These are phyloP conservation scores for Kluyveromyces dobzhanskii DNA, from an alignment of 805 yeast species.

Conservation along the genomic window DNA sequence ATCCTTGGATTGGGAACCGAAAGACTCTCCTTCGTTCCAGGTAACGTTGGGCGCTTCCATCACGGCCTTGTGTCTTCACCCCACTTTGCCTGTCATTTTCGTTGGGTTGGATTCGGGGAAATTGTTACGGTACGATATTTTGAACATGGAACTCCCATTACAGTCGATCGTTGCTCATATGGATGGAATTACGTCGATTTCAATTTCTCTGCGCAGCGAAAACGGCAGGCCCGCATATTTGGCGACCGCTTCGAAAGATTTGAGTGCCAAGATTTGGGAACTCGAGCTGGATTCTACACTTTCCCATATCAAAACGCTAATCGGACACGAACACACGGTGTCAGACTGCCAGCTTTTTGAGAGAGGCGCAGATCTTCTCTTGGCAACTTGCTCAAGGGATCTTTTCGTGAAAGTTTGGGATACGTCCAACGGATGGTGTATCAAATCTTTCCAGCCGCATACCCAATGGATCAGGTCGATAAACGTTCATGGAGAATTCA, in stretches of 20 bases:
- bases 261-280: slow-evolving; percentile 47
- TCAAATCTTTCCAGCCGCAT: slow-evolving; percentile 65
- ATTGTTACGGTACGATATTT: slow-evolving; percentile 61
- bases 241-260: slow-evolving; percentile 44
- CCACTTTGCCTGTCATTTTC: slow-evolving; percentile 54
- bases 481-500: slow-evolving; percentile 47
- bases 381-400: slow-evolving; percentile 61
- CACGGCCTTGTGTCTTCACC: slow-evolving; percentile 63
- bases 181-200: slow-evolving; percentile 41
- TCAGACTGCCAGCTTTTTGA: slow-evolving; percentile 46
- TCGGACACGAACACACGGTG: slow-evolving; percentile 85
- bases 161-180: slow-evolving; percentile 68
- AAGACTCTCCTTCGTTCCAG: slow-evolving; percentile 25
- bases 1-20: slow-evolving; percentile 53
- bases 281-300: slow-evolving; percentile 32
- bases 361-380: slow-evolving; percentile 37
- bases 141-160: slow-evolving; percentile 53
- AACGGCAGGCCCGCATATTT: slow-evolving; percentile 16
- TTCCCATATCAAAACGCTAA: slow-evolving; percentile 49
- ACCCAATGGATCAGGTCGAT: slow-evolving; percentile 80
- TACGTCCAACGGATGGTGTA: slow-evolving; percentile 55
- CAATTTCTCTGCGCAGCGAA: slow-evolving; percentile 4
- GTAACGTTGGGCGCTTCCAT: slow-evolving; percentile 54
- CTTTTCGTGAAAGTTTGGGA: slow-evolving; percentile 58
- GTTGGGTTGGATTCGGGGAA: slow-evolving; percentile 69